Evolutionary conservation across 805 yeast genomes (phyloP).

Genomic region (Schwanniomyces polymorphus): DNA sequence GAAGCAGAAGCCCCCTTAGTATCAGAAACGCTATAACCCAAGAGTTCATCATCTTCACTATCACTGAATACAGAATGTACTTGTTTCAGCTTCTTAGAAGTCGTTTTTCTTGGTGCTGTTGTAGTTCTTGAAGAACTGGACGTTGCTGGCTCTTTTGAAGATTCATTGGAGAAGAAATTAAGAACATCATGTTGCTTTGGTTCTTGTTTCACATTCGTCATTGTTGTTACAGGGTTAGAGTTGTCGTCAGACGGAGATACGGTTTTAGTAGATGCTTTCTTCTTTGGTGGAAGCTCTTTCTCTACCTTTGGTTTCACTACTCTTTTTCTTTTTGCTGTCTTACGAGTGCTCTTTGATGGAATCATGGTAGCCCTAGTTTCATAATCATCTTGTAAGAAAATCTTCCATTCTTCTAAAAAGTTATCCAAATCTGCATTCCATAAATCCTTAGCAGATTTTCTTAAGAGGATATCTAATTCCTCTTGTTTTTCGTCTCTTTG

Average conservation of each 20-base stretch:
- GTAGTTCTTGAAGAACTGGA: neutral
- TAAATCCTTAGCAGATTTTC: conserved; percentile 76
- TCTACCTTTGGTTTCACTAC: conserved; percentile 3
- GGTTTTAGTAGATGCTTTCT: conserved; percentile 8
- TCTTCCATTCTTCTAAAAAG: conserved; percentile 65
- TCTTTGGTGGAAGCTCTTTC: conserved; percentile 10
- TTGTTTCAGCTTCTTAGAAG: conserved; percentile 3
- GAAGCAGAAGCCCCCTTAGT: conserved; percentile 1
- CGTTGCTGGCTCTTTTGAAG: neutral
- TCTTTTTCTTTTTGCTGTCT: conserved; percentile 26
- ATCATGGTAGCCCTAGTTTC: conserved; percentile 53
- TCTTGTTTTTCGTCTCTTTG: conserved; percentile 73
- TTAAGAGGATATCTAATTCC: conserved; percentile 66
- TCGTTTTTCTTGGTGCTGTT: conserved; percentile 4
- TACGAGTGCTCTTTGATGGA: conserved; percentile 45
- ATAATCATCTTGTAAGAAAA: conserved; percentile 66
- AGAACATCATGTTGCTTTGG: conserved; percentile 2
- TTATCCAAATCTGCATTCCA: conserved; percentile 85
- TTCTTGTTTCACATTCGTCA: neutral
- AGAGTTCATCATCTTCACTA: conserved; percentile 35
- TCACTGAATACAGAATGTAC: conserved; percentile 22
- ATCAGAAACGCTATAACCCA: conserved; percentile 9
- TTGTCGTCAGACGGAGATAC: neutral
- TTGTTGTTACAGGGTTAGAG: neutral
- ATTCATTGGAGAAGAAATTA: conserved; percentile 1